These are phyloP conservation scores for Blastobotrys elegans DNA, from an alignment of 1,139 yeast genomes.

Conservation along the genomic window DNA sequence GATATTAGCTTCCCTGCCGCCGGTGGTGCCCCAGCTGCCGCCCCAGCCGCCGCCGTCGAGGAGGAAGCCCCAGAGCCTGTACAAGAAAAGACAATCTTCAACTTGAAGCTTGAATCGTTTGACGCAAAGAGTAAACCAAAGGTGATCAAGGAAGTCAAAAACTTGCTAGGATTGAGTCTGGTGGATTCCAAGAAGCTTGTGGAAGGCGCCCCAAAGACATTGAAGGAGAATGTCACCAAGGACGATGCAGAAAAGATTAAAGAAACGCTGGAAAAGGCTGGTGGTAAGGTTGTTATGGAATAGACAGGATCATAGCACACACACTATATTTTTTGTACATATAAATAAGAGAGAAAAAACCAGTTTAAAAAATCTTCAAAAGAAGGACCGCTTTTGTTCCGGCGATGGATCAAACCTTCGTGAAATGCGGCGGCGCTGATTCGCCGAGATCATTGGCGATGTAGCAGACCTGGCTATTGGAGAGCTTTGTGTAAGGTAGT, in stretches of 20 bases:
- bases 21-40: slow-evolving; percentile 55
- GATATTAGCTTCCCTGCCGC: slow-evolving; percentile 85
- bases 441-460: slow-evolving; percentile 9
- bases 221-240: slow-evolving; percentile 80
- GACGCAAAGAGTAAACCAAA: slow-evolving; percentile 96
- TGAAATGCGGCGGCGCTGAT: slow-evolving; percentile 6
- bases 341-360: background rate
- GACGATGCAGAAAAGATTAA: slow-evolving; percentile 92
- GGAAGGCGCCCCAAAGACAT: slow-evolving; percentile 92
- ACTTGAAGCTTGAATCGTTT: slow-evolving; percentile 85
- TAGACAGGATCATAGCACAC: slow-evolving; percentile 34
- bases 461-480: slow-evolving; percentile 4
- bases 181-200: slow-evolving; percentile 98
- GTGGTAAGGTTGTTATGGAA: slow-evolving; percentile 89
- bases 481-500: slow-evolving; percentile 1
- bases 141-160: slow-evolving; percentile 94
- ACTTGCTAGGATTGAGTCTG: slow-evolving; percentile 81
- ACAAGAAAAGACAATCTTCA: slow-evolving; percentile 92
- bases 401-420: slow-evolving; percentile 2
- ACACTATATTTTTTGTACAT: background rate
- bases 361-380: background rate
- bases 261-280: slow-evolving; percentile 86
- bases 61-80: slow-evolving; percentile 74
- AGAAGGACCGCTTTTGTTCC: background rate
- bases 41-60: slow-evolving; percentile 66